Conservation (phyloP, 2,329 filamentous ascomycete species). For the Endoconidiophora polonica region DNA sequence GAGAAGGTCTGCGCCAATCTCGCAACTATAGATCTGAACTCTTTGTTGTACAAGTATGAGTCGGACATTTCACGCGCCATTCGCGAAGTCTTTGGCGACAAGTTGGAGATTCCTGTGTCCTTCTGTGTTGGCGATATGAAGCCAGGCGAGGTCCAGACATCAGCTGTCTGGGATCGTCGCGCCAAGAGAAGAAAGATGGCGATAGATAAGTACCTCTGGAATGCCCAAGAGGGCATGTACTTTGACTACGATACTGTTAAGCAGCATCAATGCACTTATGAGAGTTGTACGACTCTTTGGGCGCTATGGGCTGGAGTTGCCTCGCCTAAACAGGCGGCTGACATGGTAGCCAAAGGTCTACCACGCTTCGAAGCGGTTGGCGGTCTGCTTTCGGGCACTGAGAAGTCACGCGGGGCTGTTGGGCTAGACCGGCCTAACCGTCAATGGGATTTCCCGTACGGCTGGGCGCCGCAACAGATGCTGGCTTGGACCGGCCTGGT, state of each 20-base stretch:
- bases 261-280: constrained; percentile 67
- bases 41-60: constrained; percentile 92
- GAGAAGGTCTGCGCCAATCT: constrained; percentile 77
- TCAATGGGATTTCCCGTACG: constrained; percentile 97
- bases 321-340: constrained; percentile 69
- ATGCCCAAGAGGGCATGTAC: constrained; percentile 83
- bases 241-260: constrained; percentile 90
- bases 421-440: constrained; percentile 75
- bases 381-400: constrained; percentile 75
- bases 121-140: constrained; percentile 53
- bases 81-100: constrained; percentile 67
- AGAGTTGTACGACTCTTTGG: constrained; percentile 91
- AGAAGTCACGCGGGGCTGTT: constrained; percentile 68
- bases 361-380: constrained; percentile 80
- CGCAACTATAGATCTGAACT: constrained; percentile 89
- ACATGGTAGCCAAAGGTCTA: constrained; percentile 63
- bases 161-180: constrained; percentile 77
- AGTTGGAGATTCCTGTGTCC: constrained; percentile 62
- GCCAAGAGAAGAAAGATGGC: constrained; percentile 67
- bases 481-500: constrained; percentile 87
- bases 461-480: constrained; percentile 98
- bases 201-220: constrained; percentile 91
- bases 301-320: constrained; percentile 88
- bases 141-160: constrained; percentile 59
- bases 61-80: constrained; percentile 81